Base-by-base conservation (phyloP, 768 basidiomycete genomes). In the Rhodosporidiobolus sp. region DNA sequence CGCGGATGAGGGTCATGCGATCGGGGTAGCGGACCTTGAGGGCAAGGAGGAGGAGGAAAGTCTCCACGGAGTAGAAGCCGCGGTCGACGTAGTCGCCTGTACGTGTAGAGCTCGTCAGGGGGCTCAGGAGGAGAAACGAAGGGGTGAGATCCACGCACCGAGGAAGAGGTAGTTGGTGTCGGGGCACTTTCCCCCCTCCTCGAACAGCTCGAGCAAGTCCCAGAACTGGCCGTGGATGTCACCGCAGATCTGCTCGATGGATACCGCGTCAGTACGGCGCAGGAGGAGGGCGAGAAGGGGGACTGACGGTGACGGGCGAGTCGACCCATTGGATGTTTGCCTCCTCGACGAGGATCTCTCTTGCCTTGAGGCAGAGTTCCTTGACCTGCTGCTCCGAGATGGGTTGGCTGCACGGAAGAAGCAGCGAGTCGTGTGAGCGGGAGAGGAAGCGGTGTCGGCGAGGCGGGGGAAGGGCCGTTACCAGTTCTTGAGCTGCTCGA, bases 181-280 rank as follows among this genome's bases (percentile, higher is more conserved):
- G 55, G 82, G 82, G 72, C 82, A 82, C 54, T 80, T 76, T 12
- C 83, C 83, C 0, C 82, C 83, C 61, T 80, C 79, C 56, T 78
- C 78, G 77, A 81, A 78, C 64, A 99, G 83, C 87, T 82, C 83
- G 89, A 94, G 77, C 58, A 98, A 84, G 79, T 98, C 95, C 89
- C 93, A 98, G 82, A 96, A 96, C 80, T 98, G 95, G 34, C 94
- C 94, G 78, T 98, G 94, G 63, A 98, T 95, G 80, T 97, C 94
- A 43, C 94, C 94, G 79, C 83, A 83, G 76, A 84, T 82, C 83
- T 83, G 62, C 10, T 50, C 3, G 48, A 0, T 17, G 2, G 0
- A 38, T 11, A 10, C 14, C 1, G 30, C 14, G 30, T 38, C 52
- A 50, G 34, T 34, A 26, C 1, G 14, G 32, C 2, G 11, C 34